Base-by-base conservation (phyloP, 345 rosid genomes). In the Citropsis articulata region DNA sequence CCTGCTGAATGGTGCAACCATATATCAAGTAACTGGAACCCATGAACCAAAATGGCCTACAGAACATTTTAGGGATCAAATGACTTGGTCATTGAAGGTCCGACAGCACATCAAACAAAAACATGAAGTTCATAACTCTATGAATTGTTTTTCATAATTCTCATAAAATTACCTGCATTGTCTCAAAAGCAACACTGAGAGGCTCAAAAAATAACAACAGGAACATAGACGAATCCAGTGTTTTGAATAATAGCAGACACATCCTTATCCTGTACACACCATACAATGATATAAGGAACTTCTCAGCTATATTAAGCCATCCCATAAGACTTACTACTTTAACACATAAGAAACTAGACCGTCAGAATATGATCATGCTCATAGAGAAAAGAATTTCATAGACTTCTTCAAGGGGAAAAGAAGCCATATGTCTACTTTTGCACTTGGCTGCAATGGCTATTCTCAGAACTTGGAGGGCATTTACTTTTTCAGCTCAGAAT, bases 21-120 rank as follows among this genome's bases (percentile, higher is more conserved):
- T 81, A 93, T 85, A 79, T 94, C 98, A 81, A 94, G 93, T 71
- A 92, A 77, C 86, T 94, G 98, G 85, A 94, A 94, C 42, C 98
- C 98, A 72, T 94, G 98, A 74, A 94, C 91, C 84, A 93, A 79
- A 85, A 91, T 83, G 33, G 95, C 98, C 98, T 94, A 83, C 87
- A 85, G 72, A 67, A 67, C 50, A 27, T 55, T 62, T 59, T 66
- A 12, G 55, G 57, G 5, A 55, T 62, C 75, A 81, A 42, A 59
- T 42, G 64, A 65, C 63, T 33, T 40, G 22, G 38, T 81, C 72
- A 68, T 77, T 16, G 25, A 56, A 19, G 40, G 71, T 56, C 38
- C 21, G 36, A 9, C 25, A 71, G 12, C 10, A 40, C 28, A 14
- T 40, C 30, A 18, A 30, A 22, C 50, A 38, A 35, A 66, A 38